Evolutionary conservation across 2,329 filamentous ascomycete species (phyloP).

Genomic region (Fusarium zealandicum): DNA sequence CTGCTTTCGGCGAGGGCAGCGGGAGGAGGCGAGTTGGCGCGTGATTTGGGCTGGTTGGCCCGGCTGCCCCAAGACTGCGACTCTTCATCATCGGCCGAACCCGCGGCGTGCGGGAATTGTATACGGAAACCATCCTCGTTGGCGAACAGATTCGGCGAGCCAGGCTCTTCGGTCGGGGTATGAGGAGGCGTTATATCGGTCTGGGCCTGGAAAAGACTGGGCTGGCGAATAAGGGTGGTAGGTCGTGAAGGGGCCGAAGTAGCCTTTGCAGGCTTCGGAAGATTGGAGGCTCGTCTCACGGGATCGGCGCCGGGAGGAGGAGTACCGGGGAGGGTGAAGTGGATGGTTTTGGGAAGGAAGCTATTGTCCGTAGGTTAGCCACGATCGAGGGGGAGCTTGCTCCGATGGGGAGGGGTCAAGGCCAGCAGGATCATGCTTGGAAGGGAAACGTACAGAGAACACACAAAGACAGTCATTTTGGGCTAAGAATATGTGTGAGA

Average conservation of each 20-base stretch:
- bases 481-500: slow-evolving; percentile 18
- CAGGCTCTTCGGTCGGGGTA: slow-evolving; percentile 57
- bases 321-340: slow-evolving; percentile 75
- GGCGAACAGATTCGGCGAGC: slow-evolving; percentile 57
- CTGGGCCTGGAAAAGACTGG: slow-evolving; percentile 61
- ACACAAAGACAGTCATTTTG: slow-evolving; percentile 53
- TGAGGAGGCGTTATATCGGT: slow-evolving; percentile 62
- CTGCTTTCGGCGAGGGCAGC: slow-evolving; percentile 76
- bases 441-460: slow-evolving; percentile 48
- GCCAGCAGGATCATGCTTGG: slow-evolving; percentile 1
- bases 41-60: slow-evolving; percentile 79
- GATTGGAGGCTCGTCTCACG: slow-evolving; percentile 41
- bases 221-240: slow-evolving; percentile 49
- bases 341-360: slow-evolving; percentile 89
- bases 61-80: slow-evolving; percentile 79
- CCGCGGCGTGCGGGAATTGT: slow-evolving; percentile 61
- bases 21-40: slow-evolving; percentile 76
- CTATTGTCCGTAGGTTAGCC: slow-evolving; percentile 54
- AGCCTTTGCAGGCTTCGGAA: slow-evolving; percentile 27
- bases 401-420: slow-evolving; percentile 13
- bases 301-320: slow-evolving; percentile 50
- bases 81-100: slow-evolving; percentile 75
- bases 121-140: slow-evolving; percentile 66
- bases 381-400: slow-evolving; percentile 5
- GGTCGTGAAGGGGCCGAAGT: slow-evolving; percentile 32